Evolutionary conservation across 768 basidiomycete genomes (phyloP), one percentile per base, ranked within the genome.

Genomic region (Kwoniella bestiolae): DNA sequence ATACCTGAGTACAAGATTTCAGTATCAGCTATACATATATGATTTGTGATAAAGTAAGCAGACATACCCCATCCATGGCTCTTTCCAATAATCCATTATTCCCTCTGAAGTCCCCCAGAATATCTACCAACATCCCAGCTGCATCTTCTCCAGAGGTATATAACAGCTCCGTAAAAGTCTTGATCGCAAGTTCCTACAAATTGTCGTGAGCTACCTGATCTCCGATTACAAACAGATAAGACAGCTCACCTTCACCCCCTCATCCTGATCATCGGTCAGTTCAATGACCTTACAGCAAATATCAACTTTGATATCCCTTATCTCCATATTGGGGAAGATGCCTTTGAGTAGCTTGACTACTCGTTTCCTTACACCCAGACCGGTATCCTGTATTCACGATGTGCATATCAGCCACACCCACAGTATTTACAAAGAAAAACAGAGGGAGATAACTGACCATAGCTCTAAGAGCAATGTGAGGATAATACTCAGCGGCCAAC

Each of bases 301-400:
- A 72, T 97, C 92, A 44, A 89, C 85, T 31, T 86, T 86, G 34
- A 88, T 86, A 14, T 79, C 74, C 35, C 84, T 83, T 56, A 89
- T 87, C 16, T 86, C 84, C 2, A 88, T 87, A 21, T 88, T 86
- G 1, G 80, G 72, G 75, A 94, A 94, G 69, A 93, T 90, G 0
- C 87, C 85, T 79, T 90, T 91, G 41, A 99, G 85, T 1, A 99
- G 84, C 82, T 95, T 98, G 84, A 99, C 91, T 58, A 98, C 95
- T 3, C 95, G 88, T 79, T 97, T 97, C 31, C 96, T 86, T 3
- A 99, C 96, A 32, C 88, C 88, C 18, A 98, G 85, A 5, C 96
- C 95, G 57, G 94, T 90, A 78, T 99, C 96, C 95, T 97, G 69
- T 29, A 35, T 21, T 26, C 26, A 3, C 52, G 7, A 23, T 14